Base-by-base conservation (phyloP, 306 rosid species). In the Phaseolus lunatus region DNA sequence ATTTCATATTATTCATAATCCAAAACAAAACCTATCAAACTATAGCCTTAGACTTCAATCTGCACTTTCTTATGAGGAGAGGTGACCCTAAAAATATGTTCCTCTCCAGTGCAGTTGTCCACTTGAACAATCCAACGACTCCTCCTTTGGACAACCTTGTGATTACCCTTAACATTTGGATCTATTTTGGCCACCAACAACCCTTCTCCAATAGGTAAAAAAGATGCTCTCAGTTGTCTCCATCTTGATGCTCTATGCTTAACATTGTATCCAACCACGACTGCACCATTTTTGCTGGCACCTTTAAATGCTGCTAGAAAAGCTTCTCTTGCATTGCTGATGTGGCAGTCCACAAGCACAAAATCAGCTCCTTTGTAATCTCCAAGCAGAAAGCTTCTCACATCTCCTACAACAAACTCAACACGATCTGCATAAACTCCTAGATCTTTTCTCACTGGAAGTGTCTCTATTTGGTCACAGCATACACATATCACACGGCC, bases 191-290 rank as follows among this genome's bases (percentile, higher is more conserved):
- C 68, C 70, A 88, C 86, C 23, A 85, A 64, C 76, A 85, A 83
- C 78, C 88, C 91, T 70, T 83, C 88, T 69, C 85, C 91, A 65
- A 87, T 87, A 2, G 91, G 91, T 22, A 88, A 78, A 83, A 83
- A 88, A 0, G 86, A 77, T 56, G 85, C 82, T 49, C 58, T 81
- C 19, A 78, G 47, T 26, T 83, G 83, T 57, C 70, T 84, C 81
- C 84, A 80, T 70, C 70, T 26, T 19, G 78, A 85, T 2, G 43
- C 83, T 53, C 83, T 85, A 15, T 72, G 83, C 73, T 62, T 71
- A 10, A 85, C 89, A 76, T 85, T 88, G 49, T 67, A 83, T 3
- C 89, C 91, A 47, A 85, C 87, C 20, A 85, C 81, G 78, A 83
- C 26, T 67, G 81, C 87, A 4, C 77, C 86, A 59, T 80, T 70